Evolutionary conservation across 2,329 filamentous ascomycete genomes (phyloP).

Genomic region (Pochonia chlamydosporia): DNA sequence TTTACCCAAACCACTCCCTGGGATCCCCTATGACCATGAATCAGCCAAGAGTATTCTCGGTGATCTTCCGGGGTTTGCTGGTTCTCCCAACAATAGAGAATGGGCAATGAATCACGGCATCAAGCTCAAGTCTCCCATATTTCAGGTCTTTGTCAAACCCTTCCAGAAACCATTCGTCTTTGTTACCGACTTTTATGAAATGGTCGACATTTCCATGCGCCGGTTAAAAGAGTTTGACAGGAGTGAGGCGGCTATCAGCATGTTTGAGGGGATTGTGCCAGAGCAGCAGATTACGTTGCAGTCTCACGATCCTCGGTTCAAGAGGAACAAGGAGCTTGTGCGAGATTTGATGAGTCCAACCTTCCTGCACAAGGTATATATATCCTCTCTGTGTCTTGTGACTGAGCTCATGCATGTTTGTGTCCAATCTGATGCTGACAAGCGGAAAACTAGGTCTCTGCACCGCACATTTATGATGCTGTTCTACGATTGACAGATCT

Average conservation of each 20-base stretch:
- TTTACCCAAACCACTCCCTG: constrained; percentile 21
- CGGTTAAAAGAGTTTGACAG: constrained; percentile 21
- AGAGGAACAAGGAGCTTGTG: constrained; percentile 19
- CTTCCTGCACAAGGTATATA: constrained; percentile 18
- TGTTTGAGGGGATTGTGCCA: constrained; percentile 5
- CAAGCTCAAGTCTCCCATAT: constrained; percentile 12
- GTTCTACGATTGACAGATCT: constrained; percentile 18
- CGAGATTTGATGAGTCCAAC: constrained; percentile 22
- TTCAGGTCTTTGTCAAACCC: constrained; percentile 21
- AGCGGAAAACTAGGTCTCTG: constrained; percentile 22
- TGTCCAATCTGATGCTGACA: too few species aligned
- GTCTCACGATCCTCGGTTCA: constrained; percentile 19
- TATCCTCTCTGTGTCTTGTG: too few species aligned
- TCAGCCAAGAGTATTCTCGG: constrained; percentile 16
- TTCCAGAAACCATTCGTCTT: constrained; percentile 17
- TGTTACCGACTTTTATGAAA: constrained; percentile 17
- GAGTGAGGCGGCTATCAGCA: constrained; percentile 3
- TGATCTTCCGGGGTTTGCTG: constrained; percentile 12
- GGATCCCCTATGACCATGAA: constrained; percentile 21
- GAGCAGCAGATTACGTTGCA: constrained; percentile 21
- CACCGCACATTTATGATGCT: constrained; percentile 21
- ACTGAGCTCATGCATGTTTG: neutral
- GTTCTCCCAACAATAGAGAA: neutral
- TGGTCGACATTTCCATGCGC: constrained; percentile 18
- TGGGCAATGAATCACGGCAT: neutral